A percentile compares a stretch with the other conserved stretches of the same genome.
phyloP scores from a whole-genome alignment of 768 basidiomycete species.

The Royoungia palumana region DNA sequence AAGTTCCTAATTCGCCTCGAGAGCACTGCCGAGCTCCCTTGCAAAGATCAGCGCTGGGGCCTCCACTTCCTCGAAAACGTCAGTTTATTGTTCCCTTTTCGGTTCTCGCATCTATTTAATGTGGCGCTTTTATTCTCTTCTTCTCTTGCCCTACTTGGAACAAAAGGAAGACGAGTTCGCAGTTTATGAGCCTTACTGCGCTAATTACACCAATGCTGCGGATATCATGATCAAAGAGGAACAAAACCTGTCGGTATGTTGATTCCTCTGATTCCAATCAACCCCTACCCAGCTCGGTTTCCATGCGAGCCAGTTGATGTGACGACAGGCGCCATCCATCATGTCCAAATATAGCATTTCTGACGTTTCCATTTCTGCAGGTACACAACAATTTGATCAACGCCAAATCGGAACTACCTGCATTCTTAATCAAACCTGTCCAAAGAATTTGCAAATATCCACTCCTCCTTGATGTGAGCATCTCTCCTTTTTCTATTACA shows the following conservation, averaged over 20 bases:
- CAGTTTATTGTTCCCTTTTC: constrained; percentile 32
- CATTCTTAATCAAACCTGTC: constrained; percentile 97
- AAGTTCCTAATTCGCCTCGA: constrained; percentile 90
- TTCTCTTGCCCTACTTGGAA: constrained; percentile 25
- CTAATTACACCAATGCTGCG: constrained; percentile 86
- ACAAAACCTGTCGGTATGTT: constrained; percentile 77
- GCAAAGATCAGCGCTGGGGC: constrained; percentile 88
- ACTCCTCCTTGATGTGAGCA: constrained; percentile 80
- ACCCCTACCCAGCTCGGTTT: constrained; percentile 6
- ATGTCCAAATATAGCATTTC: constrained; percentile 19
- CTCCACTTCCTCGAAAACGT: constrained; percentile 80
- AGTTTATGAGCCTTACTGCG: constrained; percentile 97
- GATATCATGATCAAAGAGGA: constrained; percentile 85
- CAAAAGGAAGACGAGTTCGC: constrained; percentile 93
- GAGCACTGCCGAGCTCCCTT: constrained; percentile 75
- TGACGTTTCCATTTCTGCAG: constrained; percentile 37
- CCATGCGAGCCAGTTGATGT: constrained; percentile 24
- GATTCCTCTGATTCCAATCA: constrained; percentile 8
- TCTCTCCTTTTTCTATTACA: constrained; percentile 10
- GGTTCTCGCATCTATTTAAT: constrained; percentile 32
- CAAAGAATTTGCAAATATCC: constrained; percentile 99
- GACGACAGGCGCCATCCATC: constrained; percentile 16
- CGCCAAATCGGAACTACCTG: constrained; percentile 87
- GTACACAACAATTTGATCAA: constrained; percentile 82
- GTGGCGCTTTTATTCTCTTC: constrained; percentile 43